Base-by-base conservation (phyloP, 768 basidiomycete species). In the Gautieria morchelliformis region DNA sequence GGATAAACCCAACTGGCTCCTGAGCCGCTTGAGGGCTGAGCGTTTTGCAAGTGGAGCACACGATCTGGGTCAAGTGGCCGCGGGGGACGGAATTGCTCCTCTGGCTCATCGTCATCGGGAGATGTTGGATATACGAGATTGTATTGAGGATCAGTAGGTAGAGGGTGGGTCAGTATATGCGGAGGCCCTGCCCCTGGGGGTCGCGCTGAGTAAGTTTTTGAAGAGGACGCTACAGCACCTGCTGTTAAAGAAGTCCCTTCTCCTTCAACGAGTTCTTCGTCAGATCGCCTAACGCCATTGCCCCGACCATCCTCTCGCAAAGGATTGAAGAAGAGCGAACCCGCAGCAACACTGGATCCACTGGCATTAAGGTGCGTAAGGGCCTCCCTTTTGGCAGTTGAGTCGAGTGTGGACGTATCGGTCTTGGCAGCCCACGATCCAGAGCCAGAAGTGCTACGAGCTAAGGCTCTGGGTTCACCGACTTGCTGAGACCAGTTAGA, bases 261-360 rank as follows among this genome's bases (percentile, higher is more conserved):
- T 19, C 40, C 37, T n/a, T 37, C 33, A n/a, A 40, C 6, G 2
- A 35, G 17, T 52, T 15, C 51, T 37, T 52, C 51, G 10, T 39
- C 51, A 35, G 45, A 39, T 37, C 47, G 14, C 19, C 20, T 35
- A 9, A 32, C 22, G 15, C 6, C 45, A 45, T 15, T 32, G 12
- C 15, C 45, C 14, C 10, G 35, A 14, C 50, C 47, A 15, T 37
- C 32, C 4, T n/a, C 47, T 42, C 47, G 45, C 10, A 7, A 37
- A 7, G 59, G n/a, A 37, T 60, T 60, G 55, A 58, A 60, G 37
- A 60, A 60, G 17, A 60, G 42, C 20, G 59, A 56, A 17, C 53
- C 40, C 10, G 49, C 55, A 30, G 55, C 56, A 2, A 50, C 48
- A 48, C 47, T 57, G 19, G 56, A 57, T 14, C 4, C 22, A 19